phyloP scores from a whole-genome alignment of 139 green algal genomes.

The Chlorella vulgaris region DNA sequence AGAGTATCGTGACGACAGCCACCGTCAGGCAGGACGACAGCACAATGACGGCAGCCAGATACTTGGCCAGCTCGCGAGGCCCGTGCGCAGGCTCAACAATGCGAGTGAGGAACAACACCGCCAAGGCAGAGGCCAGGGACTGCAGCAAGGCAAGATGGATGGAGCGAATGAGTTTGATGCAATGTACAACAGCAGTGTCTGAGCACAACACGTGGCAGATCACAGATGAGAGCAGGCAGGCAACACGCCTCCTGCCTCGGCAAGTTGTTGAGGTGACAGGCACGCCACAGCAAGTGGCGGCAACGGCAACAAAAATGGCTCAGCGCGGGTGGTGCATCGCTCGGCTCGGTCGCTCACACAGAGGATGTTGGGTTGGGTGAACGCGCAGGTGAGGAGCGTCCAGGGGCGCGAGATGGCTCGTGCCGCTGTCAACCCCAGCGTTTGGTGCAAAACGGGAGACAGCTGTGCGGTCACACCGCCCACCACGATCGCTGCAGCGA shows the following conservation, averaged over 20 bases:
- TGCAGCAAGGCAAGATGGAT: conserved; percentile 37
- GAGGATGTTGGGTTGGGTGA: conserved; percentile 40
- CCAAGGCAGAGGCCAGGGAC: conserved; percentile 60
- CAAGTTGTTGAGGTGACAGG: not conserved
- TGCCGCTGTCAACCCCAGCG: conserved; percentile 40
- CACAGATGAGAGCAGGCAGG: no score
- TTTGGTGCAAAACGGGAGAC: not conserved
- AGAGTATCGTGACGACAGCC: conserved; percentile 30
- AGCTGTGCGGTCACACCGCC: not conserved
- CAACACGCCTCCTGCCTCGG: no score
- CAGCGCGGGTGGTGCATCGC: not conserved
- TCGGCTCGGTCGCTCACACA: conserved; percentile 10
- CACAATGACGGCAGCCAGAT: conserved; percentile 66
- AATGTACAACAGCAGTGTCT: no score
- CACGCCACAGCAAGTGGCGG: not conserved
- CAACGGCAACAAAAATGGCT: not conserved
- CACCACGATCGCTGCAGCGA: not conserved
- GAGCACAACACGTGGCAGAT: no score
- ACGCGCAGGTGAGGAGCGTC: conserved; percentile 47
- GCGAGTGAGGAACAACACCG: conserved; percentile 72
- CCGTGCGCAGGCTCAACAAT: conserved; percentile 89
- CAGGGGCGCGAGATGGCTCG: conserved; percentile 42
- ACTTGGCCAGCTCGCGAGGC: conserved; percentile 79
- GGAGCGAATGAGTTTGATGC: no score
- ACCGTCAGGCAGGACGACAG: conserved; percentile 29